Percentiles rank a stretch among this genome's conserved stretches.
Conservation (phyloP, 495 filamentous ascomycete genomes). For the Tetracladium marchalianum region DNA sequence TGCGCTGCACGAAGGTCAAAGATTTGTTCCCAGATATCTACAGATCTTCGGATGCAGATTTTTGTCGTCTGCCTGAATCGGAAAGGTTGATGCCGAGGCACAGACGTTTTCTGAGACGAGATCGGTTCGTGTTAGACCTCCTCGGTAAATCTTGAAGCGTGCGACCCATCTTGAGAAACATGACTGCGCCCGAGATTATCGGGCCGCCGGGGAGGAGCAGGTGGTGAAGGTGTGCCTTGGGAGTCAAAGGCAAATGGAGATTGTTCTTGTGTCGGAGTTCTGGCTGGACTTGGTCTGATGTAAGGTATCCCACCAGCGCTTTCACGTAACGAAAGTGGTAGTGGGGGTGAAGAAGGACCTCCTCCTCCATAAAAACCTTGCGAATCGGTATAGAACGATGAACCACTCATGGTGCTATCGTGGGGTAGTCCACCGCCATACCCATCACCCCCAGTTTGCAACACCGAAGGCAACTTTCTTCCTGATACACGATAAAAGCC, state of each 20-base stretch:
- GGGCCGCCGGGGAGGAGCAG: slow-evolving; percentile 23
- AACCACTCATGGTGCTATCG: slow-evolving; percentile 31
- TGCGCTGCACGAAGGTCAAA: slow-evolving; percentile 2
- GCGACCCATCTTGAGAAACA: slow-evolving; percentile 35
- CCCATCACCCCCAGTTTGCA: slow-evolving; percentile 60
- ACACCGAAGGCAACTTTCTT: slow-evolving; percentile 60
- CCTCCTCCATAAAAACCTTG: slow-evolving; percentile 30
- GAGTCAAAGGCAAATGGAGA: slow-evolving; percentile 26
- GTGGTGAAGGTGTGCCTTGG: slow-evolving; percentile 4
- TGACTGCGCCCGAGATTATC: slow-evolving; percentile 35
- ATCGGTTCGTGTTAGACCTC: slow-evolving; percentile 30
- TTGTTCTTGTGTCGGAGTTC: slow-evolving; percentile 28
- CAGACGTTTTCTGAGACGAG: slow-evolving; percentile 15
- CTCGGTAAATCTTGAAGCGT: slow-evolving; percentile 41
- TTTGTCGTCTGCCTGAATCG: slow-evolving; percentile 9
- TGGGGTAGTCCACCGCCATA: slow-evolving; percentile 39
- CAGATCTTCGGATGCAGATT: slow-evolving; percentile 11
- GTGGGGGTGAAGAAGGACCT: slow-evolving; percentile 3
- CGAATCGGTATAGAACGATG: slow-evolving; percentile 41
- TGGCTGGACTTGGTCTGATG: slow-evolving; percentile 23
- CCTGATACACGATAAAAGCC: slow-evolving; percentile 53
- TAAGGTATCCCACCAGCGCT: slow-evolving; percentile 9
- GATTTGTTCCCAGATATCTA: slow-evolving; percentile 10
- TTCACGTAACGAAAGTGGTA: background rate
- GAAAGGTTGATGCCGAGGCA: slow-evolving; percentile 5